Evolutionary conservation across 225 moss, liverwort and hornwort species (phyloP).

Genomic region (Asterella californica): DNA sequence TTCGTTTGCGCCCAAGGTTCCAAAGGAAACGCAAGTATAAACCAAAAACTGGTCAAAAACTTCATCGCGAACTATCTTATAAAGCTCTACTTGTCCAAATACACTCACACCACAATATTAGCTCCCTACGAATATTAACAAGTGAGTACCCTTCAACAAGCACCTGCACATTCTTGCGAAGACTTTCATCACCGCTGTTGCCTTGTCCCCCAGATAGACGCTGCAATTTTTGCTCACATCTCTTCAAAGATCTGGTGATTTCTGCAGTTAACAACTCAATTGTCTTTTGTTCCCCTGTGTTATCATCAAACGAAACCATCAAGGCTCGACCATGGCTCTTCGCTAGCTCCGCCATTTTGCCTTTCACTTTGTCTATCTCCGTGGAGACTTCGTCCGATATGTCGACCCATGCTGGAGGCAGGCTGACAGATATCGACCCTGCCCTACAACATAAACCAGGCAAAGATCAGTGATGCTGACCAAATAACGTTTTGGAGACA

Average conservation of each 20-base stretch:
- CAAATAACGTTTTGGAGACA: neutral
- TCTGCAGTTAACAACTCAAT: conserved; percentile 84
- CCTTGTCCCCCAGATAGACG: conserved; percentile 81
- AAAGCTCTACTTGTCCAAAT: neutral
- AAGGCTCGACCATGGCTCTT: conserved; percentile 92
- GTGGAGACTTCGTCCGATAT: conserved; percentile 92
- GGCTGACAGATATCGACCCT: conserved; percentile 81
- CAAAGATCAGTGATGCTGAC: conserved; percentile 25
- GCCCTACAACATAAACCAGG: conserved; percentile 65
- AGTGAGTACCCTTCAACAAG: conserved; percentile 10
- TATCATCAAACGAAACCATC: conserved; percentile 97
- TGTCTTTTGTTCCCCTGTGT: conserved; percentile 72
- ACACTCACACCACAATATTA: neutral
- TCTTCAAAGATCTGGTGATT: conserved; percentile 85
- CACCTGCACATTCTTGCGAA: conserved; percentile 98
- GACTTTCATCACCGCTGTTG: conserved; percentile 84
- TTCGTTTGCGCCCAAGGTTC: no score
- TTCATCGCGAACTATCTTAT: neutral
- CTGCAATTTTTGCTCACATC: conserved; percentile 87
- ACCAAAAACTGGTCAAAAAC: neutral
- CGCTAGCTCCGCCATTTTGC: conserved; percentile 89
- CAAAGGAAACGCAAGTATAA: neutral
- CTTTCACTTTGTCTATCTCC: conserved; percentile 76
- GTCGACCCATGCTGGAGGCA: conserved; percentile 99
- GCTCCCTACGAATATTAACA: neutral